Percentiles rank a stretch among this genome's conserved stretches.
Conservation (phyloP, 164 flowering plant species). For the Berberis thunbergii region DNA sequence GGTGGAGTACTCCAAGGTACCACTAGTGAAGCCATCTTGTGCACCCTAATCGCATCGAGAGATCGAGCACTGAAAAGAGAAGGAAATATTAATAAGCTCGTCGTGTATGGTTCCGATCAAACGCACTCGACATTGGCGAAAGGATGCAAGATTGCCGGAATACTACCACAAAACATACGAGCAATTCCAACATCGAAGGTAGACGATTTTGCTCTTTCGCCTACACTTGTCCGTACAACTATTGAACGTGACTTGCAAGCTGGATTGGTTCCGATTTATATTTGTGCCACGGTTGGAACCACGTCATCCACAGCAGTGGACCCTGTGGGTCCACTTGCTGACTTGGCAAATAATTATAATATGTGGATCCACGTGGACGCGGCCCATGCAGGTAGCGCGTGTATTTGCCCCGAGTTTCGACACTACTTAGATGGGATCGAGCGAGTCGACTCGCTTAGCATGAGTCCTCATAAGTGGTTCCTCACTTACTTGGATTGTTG, state of each 20-base stretch:
- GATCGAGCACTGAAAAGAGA: slow-evolving; percentile 21
- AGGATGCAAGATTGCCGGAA: slow-evolving; percentile 37
- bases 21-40: slow-evolving; percentile 43
- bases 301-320: slow-evolving; percentile 60
- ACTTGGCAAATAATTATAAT: slow-evolving; percentile 27
- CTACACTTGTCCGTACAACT: slow-evolving; percentile 7
- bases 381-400: slow-evolving; percentile 53
- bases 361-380: slow-evolving; percentile 68
- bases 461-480: slow-evolving; percentile 58
- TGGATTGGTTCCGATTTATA: slow-evolving; percentile 44
- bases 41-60: slow-evolving; percentile 44
- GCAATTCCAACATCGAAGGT: slow-evolving; percentile 19
- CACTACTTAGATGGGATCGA: slow-evolving; percentile 20
- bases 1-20: slow-evolving; percentile 62
- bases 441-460: slow-evolving; percentile 39
- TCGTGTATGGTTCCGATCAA: slow-evolving; percentile 58
- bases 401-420: slow-evolving; percentile 63
- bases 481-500: slow-evolving; percentile 46
- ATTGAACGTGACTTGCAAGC: slow-evolving; percentile 33
- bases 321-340: slow-evolving; percentile 29
- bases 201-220: slow-evolving; percentile 24
- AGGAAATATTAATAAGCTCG: slow-evolving; percentile 23
- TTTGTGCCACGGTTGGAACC: slow-evolving; percentile 50
- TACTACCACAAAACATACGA: slow-evolving; percentile 28
- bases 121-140: slow-evolving; percentile 47